Evolutionary conservation across 2,329 filamentous ascomycete genomes (phyloP), one percentile per base, ranked within the genome.

Genomic region (Xylariales sp.): DNA sequence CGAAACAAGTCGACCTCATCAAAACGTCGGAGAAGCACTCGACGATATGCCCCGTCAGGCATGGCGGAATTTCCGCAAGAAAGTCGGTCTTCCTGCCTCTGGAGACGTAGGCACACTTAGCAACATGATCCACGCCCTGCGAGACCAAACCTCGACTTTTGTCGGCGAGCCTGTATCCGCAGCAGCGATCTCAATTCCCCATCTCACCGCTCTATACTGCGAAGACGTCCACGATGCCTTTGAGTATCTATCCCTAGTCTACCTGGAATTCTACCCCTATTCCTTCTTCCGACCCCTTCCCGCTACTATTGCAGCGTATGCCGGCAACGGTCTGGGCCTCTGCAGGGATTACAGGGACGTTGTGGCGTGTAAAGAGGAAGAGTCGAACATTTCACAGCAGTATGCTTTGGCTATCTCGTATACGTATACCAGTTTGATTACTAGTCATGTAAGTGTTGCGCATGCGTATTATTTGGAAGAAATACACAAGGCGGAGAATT

Each of bases 191-290:
- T 48, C 44, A 6, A 46, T 46, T 31, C 46, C 44, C 14, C 38
- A 48, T 42, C 46, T 48, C 28, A 21, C 36, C 21, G 46, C 46
- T 31, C 38, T 48, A 4, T 48, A 48, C 31, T 18, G 25, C 25
- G 44, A 48, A 10, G 41, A 48, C 21, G 19, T 48, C 14, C 24
- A 15, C 16, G 44, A 48, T 35, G 46, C 44, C 21, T 48, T 48
- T 31, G 41, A 48, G 31, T 35, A 44, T 38, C 34, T 46, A 21
- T 46, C 38, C 10, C 31, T 48, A 22, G 2, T 37, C 31, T 43
- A 43, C 24, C 31, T 46, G 21, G 44, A 46, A 24, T 42, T 42
- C 40, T 40, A 18, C 28, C 29, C 31, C 18, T 37, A 21, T 24
- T 31, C 4, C 5, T 16, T 21, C 28, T 43, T 20, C 33, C 16